A percentile compares a stretch with the other conserved stretches of the same genome.
phyloP scores from a whole-genome alignment of 208 protist genomes.

The Vickermania spadyakhi region DNA sequence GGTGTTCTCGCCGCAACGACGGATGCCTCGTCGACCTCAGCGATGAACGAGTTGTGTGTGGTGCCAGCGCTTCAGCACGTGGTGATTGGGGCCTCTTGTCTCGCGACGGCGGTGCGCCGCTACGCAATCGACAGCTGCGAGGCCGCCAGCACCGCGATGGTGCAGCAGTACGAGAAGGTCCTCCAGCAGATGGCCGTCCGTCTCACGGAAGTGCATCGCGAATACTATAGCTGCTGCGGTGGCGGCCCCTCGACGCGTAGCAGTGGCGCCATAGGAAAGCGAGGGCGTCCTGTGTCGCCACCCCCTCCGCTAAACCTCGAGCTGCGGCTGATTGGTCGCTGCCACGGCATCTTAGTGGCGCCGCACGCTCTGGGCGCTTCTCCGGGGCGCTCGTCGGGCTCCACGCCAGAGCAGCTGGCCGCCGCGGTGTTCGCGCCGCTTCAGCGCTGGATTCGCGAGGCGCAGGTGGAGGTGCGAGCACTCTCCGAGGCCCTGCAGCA shows the following conservation, averaged over 20 bases:
- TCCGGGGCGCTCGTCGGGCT: neutral
- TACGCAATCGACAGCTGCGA: neutral
- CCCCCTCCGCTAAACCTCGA: neutral
- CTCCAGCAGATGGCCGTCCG: neutral
- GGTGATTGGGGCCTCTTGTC: neutral
- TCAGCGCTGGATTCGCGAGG: slow-evolving; percentile 2
- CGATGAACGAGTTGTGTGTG: neutral
- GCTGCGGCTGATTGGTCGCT: neutral
- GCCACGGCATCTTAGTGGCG: neutral
- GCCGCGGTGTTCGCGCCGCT: neutral
- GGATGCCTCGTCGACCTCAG: neutral
- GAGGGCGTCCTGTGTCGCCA: slow-evolving; percentile 6
- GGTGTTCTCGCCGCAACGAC: neutral
- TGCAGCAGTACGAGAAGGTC: neutral
- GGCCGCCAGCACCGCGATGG: neutral
- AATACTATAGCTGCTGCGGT: slow-evolving; percentile 15
- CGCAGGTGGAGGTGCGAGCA: slow-evolving; percentile 16
- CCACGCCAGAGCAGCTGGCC: neutral
- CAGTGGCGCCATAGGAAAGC: slow-evolving; percentile 9
- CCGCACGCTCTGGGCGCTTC: too few relatives aligned
- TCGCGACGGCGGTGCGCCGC: neutral
- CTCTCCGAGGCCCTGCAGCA: slow-evolving; percentile 7
- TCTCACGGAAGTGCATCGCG: slow-evolving; percentile 19
- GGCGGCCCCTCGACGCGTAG: slow-evolving; percentile 5
- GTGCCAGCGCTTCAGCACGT: neutral